Evolutionary conservation across 169 alveolate species (phyloP).

Genomic region (Plasmodium knowlesi): DNA sequence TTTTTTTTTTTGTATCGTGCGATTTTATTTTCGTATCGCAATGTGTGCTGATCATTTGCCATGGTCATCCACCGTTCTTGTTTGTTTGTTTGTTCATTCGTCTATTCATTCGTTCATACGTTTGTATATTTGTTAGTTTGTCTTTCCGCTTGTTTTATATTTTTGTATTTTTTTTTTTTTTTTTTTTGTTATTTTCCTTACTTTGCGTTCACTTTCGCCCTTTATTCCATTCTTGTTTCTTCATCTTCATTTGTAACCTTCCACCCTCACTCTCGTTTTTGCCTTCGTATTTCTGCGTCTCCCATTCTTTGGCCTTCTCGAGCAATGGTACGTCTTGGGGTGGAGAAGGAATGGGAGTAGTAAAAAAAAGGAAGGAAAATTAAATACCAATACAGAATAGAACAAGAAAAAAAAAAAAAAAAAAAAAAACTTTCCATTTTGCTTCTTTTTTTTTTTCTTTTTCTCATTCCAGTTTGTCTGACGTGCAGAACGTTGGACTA

Average conservation of each 20-base stretch:
- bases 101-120: too few species aligned
- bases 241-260: neutral
- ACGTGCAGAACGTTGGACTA: neutral
- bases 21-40: conserved; percentile 6
- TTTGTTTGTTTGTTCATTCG: neutral
- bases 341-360: neutral
- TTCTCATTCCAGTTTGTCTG: neutral
- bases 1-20: conserved; percentile 1
- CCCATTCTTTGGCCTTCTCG: neutral
- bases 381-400: neutral
- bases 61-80: neutral
- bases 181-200: neutral
- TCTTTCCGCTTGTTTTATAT: neutral
- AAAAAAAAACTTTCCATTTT: neutral
- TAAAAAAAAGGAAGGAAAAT: neutral
- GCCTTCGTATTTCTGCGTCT: neutral
- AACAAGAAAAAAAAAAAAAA: neutral
- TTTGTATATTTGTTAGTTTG: neutral
- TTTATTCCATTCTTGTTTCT: neutral
- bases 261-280: neutral
- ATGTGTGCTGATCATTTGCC: neutral
- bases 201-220: neutral
- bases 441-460: neutral
- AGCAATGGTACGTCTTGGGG: neutral
- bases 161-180: neutral